phyloP scores from a whole-genome alignment of 2,329 filamentous ascomycete species.

The Botrytis squamosa region DNA sequence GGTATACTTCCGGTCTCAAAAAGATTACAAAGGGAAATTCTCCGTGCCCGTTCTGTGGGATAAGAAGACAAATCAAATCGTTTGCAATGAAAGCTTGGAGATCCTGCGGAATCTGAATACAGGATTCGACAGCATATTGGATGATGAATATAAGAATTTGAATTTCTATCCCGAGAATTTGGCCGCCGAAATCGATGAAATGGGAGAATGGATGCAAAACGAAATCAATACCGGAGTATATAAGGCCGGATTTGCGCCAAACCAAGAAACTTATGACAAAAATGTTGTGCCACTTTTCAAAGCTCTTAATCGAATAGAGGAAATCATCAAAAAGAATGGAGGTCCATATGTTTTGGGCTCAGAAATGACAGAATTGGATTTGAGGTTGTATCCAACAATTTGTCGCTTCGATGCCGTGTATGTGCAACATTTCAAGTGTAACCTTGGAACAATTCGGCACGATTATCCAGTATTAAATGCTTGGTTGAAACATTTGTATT shows the following conservation, averaged over 20 bases:
- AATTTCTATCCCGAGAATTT: constrained; percentile 19
- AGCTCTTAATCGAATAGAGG: constrained; percentile 72
- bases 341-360: constrained; percentile 59
- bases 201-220: constrained; percentile 77
- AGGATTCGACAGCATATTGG: constrained; percentile 41
- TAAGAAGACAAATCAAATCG: constrained; percentile 57
- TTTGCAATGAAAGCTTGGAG: constrained; percentile 77
- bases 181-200: constrained; percentile 32
- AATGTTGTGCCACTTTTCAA: constrained; percentile 69
- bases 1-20: constrained; percentile 62
- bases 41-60: constrained; percentile 68
- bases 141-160: constrained; percentile 16
- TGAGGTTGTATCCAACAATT: constrained; percentile 65
- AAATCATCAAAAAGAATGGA: constrained; percentile 52
- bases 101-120: constrained; percentile 78
- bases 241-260: constrained; percentile 77
- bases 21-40: constrained; percentile 63
- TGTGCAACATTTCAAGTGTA: constrained; percentile 62
- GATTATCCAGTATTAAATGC: constrained; percentile 53
- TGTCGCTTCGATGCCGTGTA: constrained; percentile 68
- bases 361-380: constrained; percentile 65
- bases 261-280: constrained; percentile 75
- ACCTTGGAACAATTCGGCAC: constrained; percentile 60
- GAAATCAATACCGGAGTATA: constrained; percentile 67
- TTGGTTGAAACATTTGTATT: constrained; percentile 66